These are phyloP conservation scores for Pseudocercospora crystallina DNA, from an alignment of 2,329 filamentous ascomycete genomes.

Conservation along the genomic window DNA sequence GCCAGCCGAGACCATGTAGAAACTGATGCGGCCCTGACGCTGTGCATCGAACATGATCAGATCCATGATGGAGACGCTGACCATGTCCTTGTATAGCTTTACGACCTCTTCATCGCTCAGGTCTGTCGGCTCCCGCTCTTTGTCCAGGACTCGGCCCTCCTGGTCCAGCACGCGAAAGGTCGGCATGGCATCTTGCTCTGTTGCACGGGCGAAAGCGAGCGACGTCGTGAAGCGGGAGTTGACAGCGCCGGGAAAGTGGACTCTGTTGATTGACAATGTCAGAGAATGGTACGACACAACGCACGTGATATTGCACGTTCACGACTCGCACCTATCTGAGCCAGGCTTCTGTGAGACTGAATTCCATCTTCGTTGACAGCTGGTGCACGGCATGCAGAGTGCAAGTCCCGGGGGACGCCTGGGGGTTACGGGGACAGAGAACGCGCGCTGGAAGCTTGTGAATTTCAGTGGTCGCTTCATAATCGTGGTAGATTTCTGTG, in stretches of 20 bases:
- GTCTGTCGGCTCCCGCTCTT: constrained; percentile 63
- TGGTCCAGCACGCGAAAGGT: constrained; percentile 93
- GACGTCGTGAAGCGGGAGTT: constrained; percentile 87
- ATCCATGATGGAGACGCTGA: constrained; percentile 81
- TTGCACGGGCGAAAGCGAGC: constrained; percentile 74
- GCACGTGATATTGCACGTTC: background rate
- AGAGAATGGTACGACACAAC: background rate
- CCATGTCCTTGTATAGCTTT: constrained; percentile 64
- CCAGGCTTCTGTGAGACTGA: constrained; percentile 59
- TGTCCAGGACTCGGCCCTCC: constrained; percentile 79
- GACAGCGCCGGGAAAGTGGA: constrained; percentile 85
- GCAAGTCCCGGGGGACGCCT: too few relatives aligned
- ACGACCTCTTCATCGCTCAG: constrained; percentile 63
- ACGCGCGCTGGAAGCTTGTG: too few relatives aligned
- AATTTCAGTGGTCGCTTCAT: too few relatives aligned
- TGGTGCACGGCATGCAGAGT: constrained; percentile 9
- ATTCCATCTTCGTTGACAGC: constrained; percentile 47
- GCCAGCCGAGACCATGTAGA: constrained; percentile 94
- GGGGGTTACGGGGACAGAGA: too few relatives aligned
- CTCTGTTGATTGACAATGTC: constrained; percentile 33
- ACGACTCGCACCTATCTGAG: constrained; percentile 60
- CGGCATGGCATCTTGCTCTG: constrained; percentile 71
- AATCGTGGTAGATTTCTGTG: too few relatives aligned
- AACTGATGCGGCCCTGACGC: constrained; percentile 86
- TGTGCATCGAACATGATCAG: constrained; percentile 98